Conservation (phyloP, 805 yeast species). For the Saccharomycopsis olivae region DNA sequence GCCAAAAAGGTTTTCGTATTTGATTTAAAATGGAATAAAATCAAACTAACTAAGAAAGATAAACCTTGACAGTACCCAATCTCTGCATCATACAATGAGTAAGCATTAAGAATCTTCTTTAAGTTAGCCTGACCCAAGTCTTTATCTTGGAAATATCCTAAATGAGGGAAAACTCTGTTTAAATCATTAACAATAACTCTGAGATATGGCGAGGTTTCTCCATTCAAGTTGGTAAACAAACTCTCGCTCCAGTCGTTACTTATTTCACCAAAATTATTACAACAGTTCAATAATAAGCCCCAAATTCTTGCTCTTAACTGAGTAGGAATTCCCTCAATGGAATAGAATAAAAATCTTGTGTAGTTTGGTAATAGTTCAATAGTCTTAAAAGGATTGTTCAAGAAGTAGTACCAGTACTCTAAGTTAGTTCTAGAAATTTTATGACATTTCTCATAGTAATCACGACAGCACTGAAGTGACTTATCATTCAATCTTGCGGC, state of each 20-base stretch:
- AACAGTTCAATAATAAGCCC: slow-evolving; percentile 25
- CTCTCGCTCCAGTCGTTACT: slow-evolving; percentile 22
- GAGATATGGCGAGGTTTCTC: slow-evolving; percentile 33
- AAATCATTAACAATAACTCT: slow-evolving; percentile 45
- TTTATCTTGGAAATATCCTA: slow-evolving; percentile 35
- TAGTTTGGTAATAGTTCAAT: slow-evolving; percentile 37
- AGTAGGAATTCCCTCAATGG: slow-evolving; percentile 33
- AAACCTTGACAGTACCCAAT: slow-evolving; percentile 64
- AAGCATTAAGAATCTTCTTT: slow-evolving; percentile 48
- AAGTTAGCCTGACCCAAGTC: slow-evolving; percentile 34
- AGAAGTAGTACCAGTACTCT: slow-evolving; percentile 35
- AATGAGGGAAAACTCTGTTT: slow-evolving; percentile 47
- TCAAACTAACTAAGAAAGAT: slow-evolving; percentile 50
- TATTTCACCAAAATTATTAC: slow-evolving; percentile 20
- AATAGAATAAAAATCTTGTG: slow-evolving; percentile 32
- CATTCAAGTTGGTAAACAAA: slow-evolving; percentile 29
- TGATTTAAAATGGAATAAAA: slow-evolving; percentile 34
- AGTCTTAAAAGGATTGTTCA: slow-evolving; percentile 34
- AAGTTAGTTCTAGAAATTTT: slow-evolving; percentile 24
- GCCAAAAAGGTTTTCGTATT: slow-evolving; percentile 38
- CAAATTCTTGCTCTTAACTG: slow-evolving; percentile 35
- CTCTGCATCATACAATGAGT: slow-evolving; percentile 52
- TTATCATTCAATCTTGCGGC: slow-evolving; percentile 8
- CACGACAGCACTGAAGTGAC: slow-evolving; percentile 21
- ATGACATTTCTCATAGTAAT: slow-evolving; percentile 12